Evolutionary conservation across 1,284 basidiomycete genomes (phyloP).

Genomic region (Tilletia setariae): DNA sequence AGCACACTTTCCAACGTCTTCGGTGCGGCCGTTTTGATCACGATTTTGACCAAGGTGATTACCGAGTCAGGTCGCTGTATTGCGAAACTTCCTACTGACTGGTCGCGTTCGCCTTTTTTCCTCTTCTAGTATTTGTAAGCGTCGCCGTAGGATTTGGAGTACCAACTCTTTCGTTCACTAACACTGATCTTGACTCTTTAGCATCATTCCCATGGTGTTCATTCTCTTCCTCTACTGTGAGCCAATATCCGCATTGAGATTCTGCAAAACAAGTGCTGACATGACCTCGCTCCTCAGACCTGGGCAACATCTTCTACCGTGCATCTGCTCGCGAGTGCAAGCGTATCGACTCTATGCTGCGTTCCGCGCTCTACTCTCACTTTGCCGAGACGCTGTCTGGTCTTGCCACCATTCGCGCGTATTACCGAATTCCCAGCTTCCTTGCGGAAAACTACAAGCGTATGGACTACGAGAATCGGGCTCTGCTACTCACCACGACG

Average conservation of each 20-base stretch:
- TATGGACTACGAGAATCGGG: constrained; percentile 84
- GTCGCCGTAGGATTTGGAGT: constrained; percentile 58
- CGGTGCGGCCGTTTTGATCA: constrained; percentile 66
- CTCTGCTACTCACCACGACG: constrained; percentile 78
- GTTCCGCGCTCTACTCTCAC: constrained; percentile 73
- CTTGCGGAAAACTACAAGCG: constrained; percentile 61
- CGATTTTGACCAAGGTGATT: constrained; percentile 61
- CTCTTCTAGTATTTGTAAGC: constrained; percentile 61
- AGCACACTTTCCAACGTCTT: constrained; percentile 56
- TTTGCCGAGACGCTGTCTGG: constrained; percentile 83
- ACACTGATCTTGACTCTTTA: no score
- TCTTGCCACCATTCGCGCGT: constrained; percentile 80
- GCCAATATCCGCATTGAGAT: constrained; percentile 27
- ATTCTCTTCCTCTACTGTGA: constrained; percentile 48
- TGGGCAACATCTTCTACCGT: constrained; percentile 72
- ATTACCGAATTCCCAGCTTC: constrained; percentile 60
- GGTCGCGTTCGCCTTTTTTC: not conserved
- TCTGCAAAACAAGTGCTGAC: not conserved
- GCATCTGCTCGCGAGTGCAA: constrained; percentile 85
- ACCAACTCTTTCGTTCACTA: not conserved
- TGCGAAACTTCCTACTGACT: not conserved
- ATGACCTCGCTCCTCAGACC: constrained; percentile 20
- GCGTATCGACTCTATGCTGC: constrained; percentile 68
- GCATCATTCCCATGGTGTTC: constrained; percentile 57
- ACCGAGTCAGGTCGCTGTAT: not conserved